A percentile compares a stretch with the other conserved stretches of the same genome.
Evolutionary conservation across 2,329 filamentous ascomycete species (phyloP).

Genomic region (Aspergillus fischeri): DNA sequence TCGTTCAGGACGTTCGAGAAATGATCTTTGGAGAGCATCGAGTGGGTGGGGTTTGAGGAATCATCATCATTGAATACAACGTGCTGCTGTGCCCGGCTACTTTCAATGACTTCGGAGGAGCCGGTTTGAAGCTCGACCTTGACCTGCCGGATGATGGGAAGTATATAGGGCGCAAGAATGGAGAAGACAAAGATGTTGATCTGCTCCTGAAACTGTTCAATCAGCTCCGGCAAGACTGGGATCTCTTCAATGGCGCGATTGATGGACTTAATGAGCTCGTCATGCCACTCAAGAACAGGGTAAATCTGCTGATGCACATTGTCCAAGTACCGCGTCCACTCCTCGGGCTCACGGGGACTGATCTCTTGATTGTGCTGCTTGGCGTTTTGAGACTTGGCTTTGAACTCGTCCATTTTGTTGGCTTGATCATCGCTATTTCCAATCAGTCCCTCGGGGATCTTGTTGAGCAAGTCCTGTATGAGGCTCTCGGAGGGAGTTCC

Average conservation of each 20-base stretch:
- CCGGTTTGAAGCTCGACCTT: slow-evolving; percentile 82
- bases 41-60: slow-evolving; percentile 81
- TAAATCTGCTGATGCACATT: slow-evolving; percentile 75
- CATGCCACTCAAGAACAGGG: slow-evolving; percentile 86
- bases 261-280: slow-evolving; percentile 78
- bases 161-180: slow-evolving; percentile 80
- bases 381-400: slow-evolving; percentile 68
- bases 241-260: slow-evolving; percentile 76
- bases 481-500: slow-evolving; percentile 66
- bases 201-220: slow-evolving; percentile 84
- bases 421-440: slow-evolving; percentile 63
- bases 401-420: slow-evolving; percentile 72
- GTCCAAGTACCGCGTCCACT: slow-evolving; percentile 73
- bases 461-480: slow-evolving; percentile 73
- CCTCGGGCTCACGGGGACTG: slow-evolving; percentile 75
- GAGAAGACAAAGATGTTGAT: slow-evolving; percentile 86
- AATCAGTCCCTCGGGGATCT: slow-evolving; percentile 76
- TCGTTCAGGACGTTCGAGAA: slow-evolving; percentile 90
- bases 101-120: slow-evolving; percentile 80
- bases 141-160: slow-evolving; percentile 82
- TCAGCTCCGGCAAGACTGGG: slow-evolving; percentile 75
- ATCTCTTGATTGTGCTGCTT: slow-evolving; percentile 72
- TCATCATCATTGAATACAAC: slow-evolving; percentile 79
- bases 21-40: slow-evolving; percentile 94
- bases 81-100: slow-evolving; percentile 76